Evolutionary conservation across 2,329 filamentous ascomycete species (phyloP), one percentile per base, ranked within the genome.

Genomic region (Penicillium italicum): DNA sequence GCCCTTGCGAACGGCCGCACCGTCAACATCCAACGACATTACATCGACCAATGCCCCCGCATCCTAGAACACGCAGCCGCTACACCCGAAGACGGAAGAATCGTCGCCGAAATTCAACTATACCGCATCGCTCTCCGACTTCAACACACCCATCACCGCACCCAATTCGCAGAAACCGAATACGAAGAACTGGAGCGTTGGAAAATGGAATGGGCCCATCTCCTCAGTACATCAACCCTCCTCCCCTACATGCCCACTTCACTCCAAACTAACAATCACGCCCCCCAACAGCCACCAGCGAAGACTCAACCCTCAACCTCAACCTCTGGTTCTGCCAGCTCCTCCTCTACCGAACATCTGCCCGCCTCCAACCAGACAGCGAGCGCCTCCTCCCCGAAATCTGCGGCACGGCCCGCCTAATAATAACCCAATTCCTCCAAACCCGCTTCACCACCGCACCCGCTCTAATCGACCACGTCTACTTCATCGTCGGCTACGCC

Each of bases 251-350:
- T 6, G 10, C 16, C 1, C 6, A 14, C 12, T 26, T 26, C 31
- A 26, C 5, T 12, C 12, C 41, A 50, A 50, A 6, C 47, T 50
- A 50, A 50, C 38, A 34, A 14, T 11, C 18, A 33, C 8, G 16
- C 14, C 24, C n/a, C n/a, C 31, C 8, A 34, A 16, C 5, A 70
- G 68, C 64, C 14, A 65, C 63, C 22, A 66, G 66, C 53, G 63
- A 61, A 28, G 62, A 64, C 31, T 71, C 67, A n/a, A 68, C 68
- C 14, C 58, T 72, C 34, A 67, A 71, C 31, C 63, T 72, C n/a
- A 69, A 66, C 53, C 59, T 71, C 44, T 69, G 66, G 67, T 72
- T 71, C 58, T 71, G 69, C 47, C 67, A 72, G 47, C 65, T 72
- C n/a, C 67, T 72, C 22, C 66, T 72, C 3, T 62, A 72, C 54